Evolutionary conservation across 805 yeast genomes (phyloP).

Genomic region (Myxozyma neotropica): DNA sequence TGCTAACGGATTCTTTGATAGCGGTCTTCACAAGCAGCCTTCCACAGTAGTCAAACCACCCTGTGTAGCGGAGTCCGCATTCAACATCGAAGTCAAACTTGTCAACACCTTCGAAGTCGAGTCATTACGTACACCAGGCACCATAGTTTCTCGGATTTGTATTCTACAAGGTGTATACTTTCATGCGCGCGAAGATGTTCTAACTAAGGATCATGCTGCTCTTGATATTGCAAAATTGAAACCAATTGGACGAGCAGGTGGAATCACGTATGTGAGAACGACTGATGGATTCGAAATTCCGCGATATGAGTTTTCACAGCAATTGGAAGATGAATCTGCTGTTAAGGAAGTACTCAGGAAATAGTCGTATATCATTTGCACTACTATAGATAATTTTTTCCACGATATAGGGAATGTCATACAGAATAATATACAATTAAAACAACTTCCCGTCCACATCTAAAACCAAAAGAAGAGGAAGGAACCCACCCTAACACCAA

Average conservation of each 20-base stretch:
- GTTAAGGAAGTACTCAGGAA: slow-evolving; percentile 1
- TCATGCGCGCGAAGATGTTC: slow-evolving; percentile 59
- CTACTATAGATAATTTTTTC: no score
- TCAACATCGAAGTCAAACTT: slow-evolving; percentile 57
- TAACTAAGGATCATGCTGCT: slow-evolving; percentile 46
- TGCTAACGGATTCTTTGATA: no score
- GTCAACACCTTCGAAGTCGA: slow-evolving; percentile 50
- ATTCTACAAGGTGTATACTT: slow-evolving; percentile 60
- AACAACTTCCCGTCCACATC: background rate
- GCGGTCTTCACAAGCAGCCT: slow-evolving; percentile 54
- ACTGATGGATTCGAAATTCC: slow-evolving; percentile 51
- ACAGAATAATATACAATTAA: no score
- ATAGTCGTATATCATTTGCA: background rate
- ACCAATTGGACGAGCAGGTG: slow-evolving; percentile 61
- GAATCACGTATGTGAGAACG: slow-evolving; percentile 52
- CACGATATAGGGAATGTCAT: no score
- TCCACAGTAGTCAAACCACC: slow-evolving; percentile 55
- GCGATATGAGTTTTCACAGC: slow-evolving; percentile 47
- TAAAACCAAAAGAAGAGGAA: background rate
- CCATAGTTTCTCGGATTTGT: slow-evolving; percentile 45
- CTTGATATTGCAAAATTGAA: slow-evolving; percentile 53
- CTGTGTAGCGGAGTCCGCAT: slow-evolving; percentile 64
- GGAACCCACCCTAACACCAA: slow-evolving; percentile 1
- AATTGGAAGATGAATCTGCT: slow-evolving; percentile 17
- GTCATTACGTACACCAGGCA: slow-evolving; percentile 40